phyloP scores from a whole-genome alignment of 805 yeast species.

The Candida palmyrensis region DNA sequence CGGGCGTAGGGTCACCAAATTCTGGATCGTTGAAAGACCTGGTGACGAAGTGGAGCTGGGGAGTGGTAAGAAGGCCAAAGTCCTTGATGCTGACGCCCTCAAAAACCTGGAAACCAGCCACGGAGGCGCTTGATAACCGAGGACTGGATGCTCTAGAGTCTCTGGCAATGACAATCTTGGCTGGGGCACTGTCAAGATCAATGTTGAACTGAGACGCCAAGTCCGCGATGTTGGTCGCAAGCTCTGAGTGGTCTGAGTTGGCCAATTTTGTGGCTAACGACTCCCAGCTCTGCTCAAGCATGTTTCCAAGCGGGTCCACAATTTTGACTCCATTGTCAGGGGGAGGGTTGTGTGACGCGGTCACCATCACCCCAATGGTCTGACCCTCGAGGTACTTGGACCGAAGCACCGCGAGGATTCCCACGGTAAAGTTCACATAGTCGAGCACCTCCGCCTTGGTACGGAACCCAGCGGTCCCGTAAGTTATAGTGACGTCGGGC shows the following conservation, averaged over 20 bases:
- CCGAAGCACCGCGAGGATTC: conserved; percentile 75
- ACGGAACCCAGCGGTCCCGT: conserved; percentile 98
- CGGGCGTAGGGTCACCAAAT: conserved; percentile 60
- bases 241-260: conserved; percentile 50
- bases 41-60: conserved; percentile 87
- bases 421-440: conserved; percentile 79
- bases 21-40: conserved; percentile 61
- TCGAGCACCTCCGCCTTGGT: conserved; percentile 65
- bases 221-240: conserved; percentile 32
- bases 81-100: conserved; percentile 42
- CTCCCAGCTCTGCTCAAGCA: conserved; percentile 87
- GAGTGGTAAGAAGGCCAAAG: conserved; percentile 80
- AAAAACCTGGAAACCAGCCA: conserved; percentile 53
- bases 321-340: conserved; percentile 87
- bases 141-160: conserved; percentile 90
- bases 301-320: conserved; percentile 90
- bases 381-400: conserved; percentile 66
- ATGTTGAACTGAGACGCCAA: conserved; percentile 41
- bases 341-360: conserved; percentile 94
- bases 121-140: conserved; percentile 49
- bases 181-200: conserved; percentile 36
- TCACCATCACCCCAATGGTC: conserved; percentile 91
- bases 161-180: conserved; percentile 61
- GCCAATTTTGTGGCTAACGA: conserved; percentile 73
- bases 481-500: conserved; percentile 45